Percentiles rank a stretch among this genome's conserved stretches.
These are phyloP conservation scores for Neofusicoccum cordaticola DNA, from an alignment of 2,329 filamentous ascomycete species.

Conservation along the genomic window DNA sequence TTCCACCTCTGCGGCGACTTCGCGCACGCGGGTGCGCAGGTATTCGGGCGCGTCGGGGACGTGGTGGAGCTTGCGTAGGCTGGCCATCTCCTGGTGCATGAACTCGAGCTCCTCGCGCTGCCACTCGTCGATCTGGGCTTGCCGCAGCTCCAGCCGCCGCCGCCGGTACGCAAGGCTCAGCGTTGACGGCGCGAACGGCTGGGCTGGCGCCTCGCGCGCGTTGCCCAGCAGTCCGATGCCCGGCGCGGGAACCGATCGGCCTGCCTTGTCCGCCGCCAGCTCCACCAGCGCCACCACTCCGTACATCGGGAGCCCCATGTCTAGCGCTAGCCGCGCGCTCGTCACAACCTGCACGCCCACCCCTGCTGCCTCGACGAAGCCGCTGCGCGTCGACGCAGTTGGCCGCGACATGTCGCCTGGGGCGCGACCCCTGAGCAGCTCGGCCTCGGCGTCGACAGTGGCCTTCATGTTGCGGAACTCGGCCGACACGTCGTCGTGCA, in stretches of 20 bases:
- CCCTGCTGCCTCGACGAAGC: slow-evolving; percentile 39
- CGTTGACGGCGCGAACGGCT: slow-evolving; percentile 23
- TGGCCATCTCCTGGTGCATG: slow-evolving; percentile 13
- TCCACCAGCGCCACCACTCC: slow-evolving; percentile 33
- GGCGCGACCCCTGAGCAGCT: slow-evolving; percentile 23
- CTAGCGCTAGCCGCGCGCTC: slow-evolving; percentile 33
- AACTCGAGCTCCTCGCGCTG: slow-evolving; percentile 16
- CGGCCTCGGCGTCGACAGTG: slow-evolving; percentile 31
- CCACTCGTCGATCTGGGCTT: slow-evolving; percentile 19
- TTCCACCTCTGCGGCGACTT: background rate
- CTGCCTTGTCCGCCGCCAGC: slow-evolving; percentile 35
- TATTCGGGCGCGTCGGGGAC: background rate
- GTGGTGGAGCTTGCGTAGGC: background rate
- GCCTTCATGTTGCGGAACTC: slow-evolving; percentile 40
- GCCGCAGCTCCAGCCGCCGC: slow-evolving; percentile 23
- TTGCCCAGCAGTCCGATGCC: slow-evolving; percentile 37
- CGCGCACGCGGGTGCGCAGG: background rate
- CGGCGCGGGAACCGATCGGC: slow-evolving; percentile 40
- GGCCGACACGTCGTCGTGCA: slow-evolving; percentile 29
- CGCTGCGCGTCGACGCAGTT: slow-evolving; percentile 30
- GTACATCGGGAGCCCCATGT: slow-evolving; percentile 36
- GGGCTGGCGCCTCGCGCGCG: slow-evolving; percentile 24
- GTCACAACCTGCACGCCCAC: slow-evolving; percentile 38
- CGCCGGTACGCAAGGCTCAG: slow-evolving; percentile 29
- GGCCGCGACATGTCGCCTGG: slow-evolving; percentile 39